phyloP scores from a whole-genome alignment of 192 early-diverging fungal genomes.

The Coemansia asiatica region DNA sequence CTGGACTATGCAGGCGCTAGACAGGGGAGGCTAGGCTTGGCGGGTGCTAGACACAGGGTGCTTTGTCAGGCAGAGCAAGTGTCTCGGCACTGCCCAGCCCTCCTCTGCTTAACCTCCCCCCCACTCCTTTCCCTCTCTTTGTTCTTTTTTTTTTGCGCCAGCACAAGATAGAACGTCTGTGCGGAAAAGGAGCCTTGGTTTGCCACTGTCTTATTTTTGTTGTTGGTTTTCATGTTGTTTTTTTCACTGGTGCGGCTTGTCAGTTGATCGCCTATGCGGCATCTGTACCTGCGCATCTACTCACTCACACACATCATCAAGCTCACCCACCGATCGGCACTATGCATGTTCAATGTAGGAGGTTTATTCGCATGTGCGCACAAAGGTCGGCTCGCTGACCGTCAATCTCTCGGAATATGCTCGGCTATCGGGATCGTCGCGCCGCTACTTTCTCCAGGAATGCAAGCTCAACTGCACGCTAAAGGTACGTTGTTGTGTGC shows the following conservation, averaged over 20 bases:
- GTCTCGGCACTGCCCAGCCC: not conserved
- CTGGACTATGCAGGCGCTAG: not conserved
- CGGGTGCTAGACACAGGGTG: not conserved
- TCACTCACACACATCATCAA: slow-evolving; percentile 1
- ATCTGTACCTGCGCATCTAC: not conserved
- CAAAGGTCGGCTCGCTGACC: slow-evolving; percentile 60
- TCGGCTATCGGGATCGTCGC: slow-evolving; percentile 51
- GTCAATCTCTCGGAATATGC: slow-evolving; percentile 85
- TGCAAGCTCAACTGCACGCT: slow-evolving; percentile 79
- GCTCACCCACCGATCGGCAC: slow-evolving; percentile 4
- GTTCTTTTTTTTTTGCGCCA: not conserved
- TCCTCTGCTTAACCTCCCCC: not conserved
- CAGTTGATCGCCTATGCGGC: not conserved
- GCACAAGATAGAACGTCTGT: not conserved
- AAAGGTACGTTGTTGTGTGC: slow-evolving; percentile 66
- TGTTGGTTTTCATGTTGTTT: not conserved
- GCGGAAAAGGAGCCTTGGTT: not conserved
- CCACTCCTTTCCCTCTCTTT: no score
- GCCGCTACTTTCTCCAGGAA: slow-evolving; percentile 65
- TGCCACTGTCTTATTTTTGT: not conserved
- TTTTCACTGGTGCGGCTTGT: not conserved
- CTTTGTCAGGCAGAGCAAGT: not conserved
- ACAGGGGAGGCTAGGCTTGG: not conserved
- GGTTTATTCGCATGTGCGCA: slow-evolving; percentile 47
- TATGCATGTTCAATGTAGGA: slow-evolving; percentile 33